Evolutionary conservation across 495 filamentous ascomycete genomes (phyloP).

Genomic region (Tuber indicum): DNA sequence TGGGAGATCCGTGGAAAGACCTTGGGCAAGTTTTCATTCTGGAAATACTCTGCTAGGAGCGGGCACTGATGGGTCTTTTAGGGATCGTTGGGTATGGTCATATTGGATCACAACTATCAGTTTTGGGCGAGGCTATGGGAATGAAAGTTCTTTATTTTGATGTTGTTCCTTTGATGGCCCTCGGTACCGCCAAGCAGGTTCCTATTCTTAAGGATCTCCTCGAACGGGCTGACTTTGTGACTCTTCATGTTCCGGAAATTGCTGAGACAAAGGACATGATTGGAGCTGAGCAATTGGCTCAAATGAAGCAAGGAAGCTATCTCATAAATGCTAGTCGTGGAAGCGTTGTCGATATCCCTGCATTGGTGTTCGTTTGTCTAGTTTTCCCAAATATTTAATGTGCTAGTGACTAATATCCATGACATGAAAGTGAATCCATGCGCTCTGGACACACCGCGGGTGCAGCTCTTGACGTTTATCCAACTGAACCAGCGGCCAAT

Average conservation of each 20-base stretch:
- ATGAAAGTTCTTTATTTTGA: constrained; percentile 96
- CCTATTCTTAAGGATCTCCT: constrained; percentile 69
- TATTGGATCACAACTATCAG: constrained; percentile 90
- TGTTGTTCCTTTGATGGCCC: constrained; percentile 79
- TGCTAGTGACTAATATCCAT: neutral
- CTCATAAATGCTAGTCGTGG: constrained; percentile 92
- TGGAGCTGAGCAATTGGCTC: constrained; percentile 61
- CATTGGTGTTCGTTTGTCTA: constrained; percentile 52
- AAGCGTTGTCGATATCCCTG: constrained; percentile 91
- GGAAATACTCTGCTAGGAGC: neutral
- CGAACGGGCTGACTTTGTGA: constrained; percentile 73
- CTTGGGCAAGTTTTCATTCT: constrained; percentile 52
- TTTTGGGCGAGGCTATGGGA: constrained; percentile 93
- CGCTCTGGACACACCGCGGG: constrained; percentile 79
- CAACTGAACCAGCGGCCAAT: constrained; percentile 84
- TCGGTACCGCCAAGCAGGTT: constrained; percentile 80
- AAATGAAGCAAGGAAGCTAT: constrained; percentile 88
- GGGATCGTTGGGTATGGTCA: constrained; percentile 96
- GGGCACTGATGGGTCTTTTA: constrained; percentile 28
- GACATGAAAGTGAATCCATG: constrained; percentile 57
- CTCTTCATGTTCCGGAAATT: constrained; percentile 85
- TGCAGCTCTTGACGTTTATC: constrained; percentile 91
- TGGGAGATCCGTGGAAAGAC: constrained; percentile 98
- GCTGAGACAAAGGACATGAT: constrained; percentile 89
- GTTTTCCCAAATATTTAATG: neutral